Percentiles rank a stretch among this genome's conserved stretches.
These are phyloP conservation scores for Aspergillus pseudotamarii DNA, from an alignment of 2,329 filamentous ascomycete species.

Conservation along the genomic window DNA sequence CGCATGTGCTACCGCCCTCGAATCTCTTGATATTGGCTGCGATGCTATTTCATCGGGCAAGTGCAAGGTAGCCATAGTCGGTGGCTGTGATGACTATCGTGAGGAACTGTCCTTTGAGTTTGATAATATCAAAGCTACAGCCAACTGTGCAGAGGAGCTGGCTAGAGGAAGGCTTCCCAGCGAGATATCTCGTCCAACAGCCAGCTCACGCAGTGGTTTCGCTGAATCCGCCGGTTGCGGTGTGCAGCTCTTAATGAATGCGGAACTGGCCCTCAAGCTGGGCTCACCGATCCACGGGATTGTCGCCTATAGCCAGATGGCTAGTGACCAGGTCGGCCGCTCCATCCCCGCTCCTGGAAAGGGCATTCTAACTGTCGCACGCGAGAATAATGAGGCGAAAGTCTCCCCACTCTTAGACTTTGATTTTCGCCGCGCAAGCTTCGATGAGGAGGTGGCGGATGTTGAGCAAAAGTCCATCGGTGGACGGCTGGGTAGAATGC, in stretches of 20 bases:
- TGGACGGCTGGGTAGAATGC: background rate
- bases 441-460: conserved; percentile 85
- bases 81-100: conserved; percentile 96
- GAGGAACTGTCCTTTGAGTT: conserved; percentile 98
- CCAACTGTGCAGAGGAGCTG: conserved; percentile 92
- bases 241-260: conserved; percentile 71
- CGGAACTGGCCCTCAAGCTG: conserved; percentile 14
- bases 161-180: conserved; percentile 86
- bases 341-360: conserved; percentile 93
- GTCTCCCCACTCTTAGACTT: conserved; percentile 91
- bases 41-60: conserved; percentile 97
- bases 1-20: conserved; percentile 92
- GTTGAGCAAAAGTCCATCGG: conserved; percentile 62
- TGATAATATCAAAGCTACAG: conserved; percentile 98
- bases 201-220: conserved; percentile 92
- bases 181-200: conserved; percentile 95
- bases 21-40: conserved; percentile 93
- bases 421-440: conserved; percentile 88
- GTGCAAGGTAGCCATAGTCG: conserved; percentile 90
- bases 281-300: conserved; percentile 73
- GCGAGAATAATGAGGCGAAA: conserved; percentile 82
- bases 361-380: conserved; percentile 79
- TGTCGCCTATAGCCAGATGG: conserved; percentile 84
- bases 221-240: conserved; percentile 98
- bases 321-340: conserved; percentile 95